Evolutionary conservation across 1,139 yeast genomes (phyloP), one percentile per base, ranked within the genome.

Genomic region (Wickerhamomyces sp.): DNA sequence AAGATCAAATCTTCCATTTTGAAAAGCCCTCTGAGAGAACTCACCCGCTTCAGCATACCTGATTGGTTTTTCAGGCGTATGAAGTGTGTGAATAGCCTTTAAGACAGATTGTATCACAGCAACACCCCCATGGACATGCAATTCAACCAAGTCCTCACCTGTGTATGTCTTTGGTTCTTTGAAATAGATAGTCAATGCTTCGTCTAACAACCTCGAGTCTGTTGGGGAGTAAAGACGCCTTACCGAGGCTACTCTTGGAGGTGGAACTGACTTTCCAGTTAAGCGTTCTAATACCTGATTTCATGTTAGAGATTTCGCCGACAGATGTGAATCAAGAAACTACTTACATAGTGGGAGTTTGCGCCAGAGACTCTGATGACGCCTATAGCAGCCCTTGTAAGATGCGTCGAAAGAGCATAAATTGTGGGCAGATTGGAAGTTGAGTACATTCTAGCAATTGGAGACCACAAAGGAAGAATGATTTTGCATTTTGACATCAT

Each of bases 21-120:
- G 63, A 53, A 85, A 87, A 0, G 96, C 97, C 32, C 96, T 70
- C 49, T 70, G 72, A 0, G 96, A 84, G 55, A 94, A 94, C 60
- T 94, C 98, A 5, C 98, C 99, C 6, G 87, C 80, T 54, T 85
- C 92, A 0, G 99, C 98, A 57, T 83, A 81, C 40, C 97, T 60
- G 8, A 90, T 76, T 12, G 72, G 64, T 2, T 61, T 50, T 0
- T 67, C 68, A 8, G 52, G 53, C 3, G 41, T 46, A 51, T 81
- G 85, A 10, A 81, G 53, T 1, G 50, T 44, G 39, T 64, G 67
- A n/a, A 92, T 79, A 0, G 95, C 78, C 14, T 66, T 65, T 33
- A 90, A 54, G 0, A 90, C 85, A 0, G 89, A 73, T 39, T 72
- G 70, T 1, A 87, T 75, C 1, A 92, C 88, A 0, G 97, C 97